phyloP scores from a whole-genome alignment of 352 stramenopile species.

The Saprolegnia diclina region DNA sequence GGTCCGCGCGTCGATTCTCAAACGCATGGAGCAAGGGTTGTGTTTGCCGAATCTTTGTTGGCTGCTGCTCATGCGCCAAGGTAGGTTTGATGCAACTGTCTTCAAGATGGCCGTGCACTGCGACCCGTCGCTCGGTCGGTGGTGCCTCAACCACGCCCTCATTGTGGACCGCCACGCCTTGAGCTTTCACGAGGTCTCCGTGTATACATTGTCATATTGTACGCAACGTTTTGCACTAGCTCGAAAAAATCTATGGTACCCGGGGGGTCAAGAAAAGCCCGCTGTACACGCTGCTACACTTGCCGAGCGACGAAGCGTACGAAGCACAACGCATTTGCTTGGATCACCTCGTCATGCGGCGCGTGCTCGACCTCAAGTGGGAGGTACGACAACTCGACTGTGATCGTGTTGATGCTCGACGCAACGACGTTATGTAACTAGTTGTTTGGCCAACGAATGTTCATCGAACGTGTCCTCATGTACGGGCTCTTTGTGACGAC shows the following conservation, averaged over 20 bases:
- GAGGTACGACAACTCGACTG: too few relatives aligned
- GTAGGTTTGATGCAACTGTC: slow-evolving; percentile 18
- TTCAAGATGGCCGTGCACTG: slow-evolving; percentile 18
- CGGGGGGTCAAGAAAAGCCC: slow-evolving; percentile 5
- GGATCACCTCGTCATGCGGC: slow-evolving; percentile 7
- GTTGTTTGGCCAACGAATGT: slow-evolving; percentile 20
- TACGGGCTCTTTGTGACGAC: slow-evolving; percentile 15
- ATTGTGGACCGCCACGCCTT: slow-evolving; percentile 1
- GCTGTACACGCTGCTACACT: slow-evolving; percentile 11
- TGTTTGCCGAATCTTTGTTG: background rate
- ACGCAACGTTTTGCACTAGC: too few relatives aligned
- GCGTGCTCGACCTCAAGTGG: slow-evolving; percentile 19
- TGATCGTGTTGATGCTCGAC: too few relatives aligned
- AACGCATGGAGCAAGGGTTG: slow-evolving; percentile 5
- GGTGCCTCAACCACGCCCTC: slow-evolving; percentile 14
- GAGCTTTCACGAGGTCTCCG: slow-evolving; percentile 5
- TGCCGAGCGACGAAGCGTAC: background rate
- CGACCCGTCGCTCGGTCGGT: background rate
- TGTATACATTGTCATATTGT: background rate
- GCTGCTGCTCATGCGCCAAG: background rate
- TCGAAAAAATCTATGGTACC: slow-evolving; percentile 15
- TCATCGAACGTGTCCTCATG: slow-evolving; percentile 15
- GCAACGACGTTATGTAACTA: background rate
- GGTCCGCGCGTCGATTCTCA: background rate
- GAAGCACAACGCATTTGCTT: background rate